A percentile compares a stretch with the other conserved stretches of the same genome.
Conservation (phyloP, 2,329 filamentous ascomycete genomes). For the Stachybotrys chartarum region DNA sequence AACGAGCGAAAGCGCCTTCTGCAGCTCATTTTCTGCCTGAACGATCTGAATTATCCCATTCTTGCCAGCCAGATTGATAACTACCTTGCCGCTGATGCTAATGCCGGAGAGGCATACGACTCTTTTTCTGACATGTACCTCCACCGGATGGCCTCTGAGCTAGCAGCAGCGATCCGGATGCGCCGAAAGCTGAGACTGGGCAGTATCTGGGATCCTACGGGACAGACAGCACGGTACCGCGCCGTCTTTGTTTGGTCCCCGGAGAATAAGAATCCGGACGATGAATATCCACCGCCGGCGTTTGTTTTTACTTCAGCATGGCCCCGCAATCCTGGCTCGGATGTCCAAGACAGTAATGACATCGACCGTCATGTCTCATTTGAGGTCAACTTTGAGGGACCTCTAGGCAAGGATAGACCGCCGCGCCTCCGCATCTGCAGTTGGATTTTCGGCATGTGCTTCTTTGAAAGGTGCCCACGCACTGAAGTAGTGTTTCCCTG, state of each 20-base stretch:
- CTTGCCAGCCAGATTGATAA: conserved; percentile 1
- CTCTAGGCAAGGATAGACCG: background rate
- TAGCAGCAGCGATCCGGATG: conserved; percentile 4
- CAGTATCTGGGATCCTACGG: conserved; percentile 2
- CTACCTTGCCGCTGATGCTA: conserved; percentile 4
- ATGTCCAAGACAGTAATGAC: conserved; percentile 5
- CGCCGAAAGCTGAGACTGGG: conserved; percentile 6
- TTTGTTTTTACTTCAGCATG: conserved; percentile 6
- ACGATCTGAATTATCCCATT: background rate
- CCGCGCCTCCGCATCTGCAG: conserved; percentile 6
- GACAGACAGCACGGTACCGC: conserved; percentile 1
- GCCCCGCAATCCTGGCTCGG: conserved; percentile 2
- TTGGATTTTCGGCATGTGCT: conserved; percentile 17
- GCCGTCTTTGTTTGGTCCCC: conserved; percentile 6
- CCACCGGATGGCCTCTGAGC: conserved; percentile 5
- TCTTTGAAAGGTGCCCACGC: conserved; percentile 8
- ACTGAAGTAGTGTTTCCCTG: conserved; percentile 15
- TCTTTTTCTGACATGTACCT: conserved; percentile 7
- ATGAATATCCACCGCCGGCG: conserved; percentile 2
- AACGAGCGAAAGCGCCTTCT: conserved; percentile 5
- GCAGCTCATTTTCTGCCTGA: background rate
- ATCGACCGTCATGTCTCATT: conserved; percentile 8
- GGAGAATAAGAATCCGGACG: background rate
- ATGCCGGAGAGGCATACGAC: background rate
- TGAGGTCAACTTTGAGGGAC: conserved; percentile 3